Percentiles rank a stretch among this genome's conserved stretches.
Evolutionary conservation across 768 basidiomycete species (phyloP).

Genomic region (Suillus decipiens): DNA sequence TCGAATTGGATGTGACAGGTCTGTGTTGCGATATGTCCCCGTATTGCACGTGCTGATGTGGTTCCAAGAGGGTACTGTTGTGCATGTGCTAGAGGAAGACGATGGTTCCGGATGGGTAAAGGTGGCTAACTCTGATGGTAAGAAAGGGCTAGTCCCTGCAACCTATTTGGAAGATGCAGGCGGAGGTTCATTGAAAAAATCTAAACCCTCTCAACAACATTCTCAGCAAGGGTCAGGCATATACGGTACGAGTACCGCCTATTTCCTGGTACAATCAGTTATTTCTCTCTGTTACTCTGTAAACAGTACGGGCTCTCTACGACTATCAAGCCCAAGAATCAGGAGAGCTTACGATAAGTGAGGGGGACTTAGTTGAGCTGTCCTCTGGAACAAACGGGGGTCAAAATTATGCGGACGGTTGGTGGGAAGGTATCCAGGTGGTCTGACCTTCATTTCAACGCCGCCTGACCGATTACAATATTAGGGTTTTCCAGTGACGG

Average conservation of each 20-base stretch:
- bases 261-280: conserved; percentile 5
- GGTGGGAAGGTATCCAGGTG: conserved; percentile 76
- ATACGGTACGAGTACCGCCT: conserved; percentile 46
- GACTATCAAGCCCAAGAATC: conserved; percentile 71
- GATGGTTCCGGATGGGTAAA: conserved; percentile 90
- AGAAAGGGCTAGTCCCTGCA: conserved; percentile 80
- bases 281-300: conserved; percentile 13
- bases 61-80: conserved; percentile 56
- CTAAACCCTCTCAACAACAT: conserved; percentile 16
- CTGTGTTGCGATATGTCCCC: conserved; percentile 23
- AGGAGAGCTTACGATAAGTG: conserved; percentile 66
- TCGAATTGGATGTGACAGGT: conserved; percentile 74
- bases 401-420: conserved; percentile 71
- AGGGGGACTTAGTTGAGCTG: conserved; percentile 64
- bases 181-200: conserved; percentile 20
- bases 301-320: conserved; percentile 78
- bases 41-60: conserved; percentile 17
- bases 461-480: conserved; percentile 28
- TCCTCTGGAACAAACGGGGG: conserved; percentile 63
- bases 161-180: conserved; percentile 61
- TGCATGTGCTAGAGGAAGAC: conserved; percentile 75
- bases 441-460: conserved; percentile 20
- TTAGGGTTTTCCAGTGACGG: conserved; percentile 62
- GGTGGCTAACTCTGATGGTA: conserved; percentile 56
- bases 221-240: conserved; percentile 40